Percentiles rank a stretch among this genome's conserved stretches.
These are phyloP conservation scores for Xylariaceae sp. DNA, from an alignment of 2,329 filamentous ascomycete species.

Conservation along the genomic window DNA sequence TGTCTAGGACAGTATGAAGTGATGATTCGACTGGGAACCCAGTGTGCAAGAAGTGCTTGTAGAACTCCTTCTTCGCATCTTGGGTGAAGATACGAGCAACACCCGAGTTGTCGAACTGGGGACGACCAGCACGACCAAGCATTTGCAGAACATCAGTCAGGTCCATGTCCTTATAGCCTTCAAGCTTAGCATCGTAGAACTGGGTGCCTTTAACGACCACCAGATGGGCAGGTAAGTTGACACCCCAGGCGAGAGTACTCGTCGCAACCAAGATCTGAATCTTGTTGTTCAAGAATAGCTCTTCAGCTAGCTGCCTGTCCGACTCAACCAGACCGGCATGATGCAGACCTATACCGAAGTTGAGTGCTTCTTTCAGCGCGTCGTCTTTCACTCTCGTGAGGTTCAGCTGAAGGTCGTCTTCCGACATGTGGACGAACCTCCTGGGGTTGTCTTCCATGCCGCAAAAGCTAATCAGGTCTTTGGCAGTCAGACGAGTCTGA, in stretches of 20 bases:
- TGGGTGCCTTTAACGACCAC: constrained; percentile 98
- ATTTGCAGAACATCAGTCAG: constrained; percentile 96
- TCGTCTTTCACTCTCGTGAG: constrained; percentile 90
- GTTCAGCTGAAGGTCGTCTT: constrained; percentile 86
- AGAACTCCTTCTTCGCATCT: constrained; percentile 96
- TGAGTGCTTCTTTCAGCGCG: constrained; percentile 85
- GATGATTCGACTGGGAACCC: constrained; percentile 97
- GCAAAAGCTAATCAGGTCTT: constrained; percentile 94
- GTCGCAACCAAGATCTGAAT: constrained; percentile 96
- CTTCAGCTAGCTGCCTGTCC: constrained; percentile 84
- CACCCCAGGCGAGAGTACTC: constrained; percentile 94
- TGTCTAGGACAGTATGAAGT: constrained; percentile 91
- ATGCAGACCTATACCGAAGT: constrained; percentile 93
- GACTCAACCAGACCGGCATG: constrained; percentile 95
- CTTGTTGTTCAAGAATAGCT: constrained; percentile 95
- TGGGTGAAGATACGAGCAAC: constrained; percentile 97
- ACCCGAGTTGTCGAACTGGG: constrained; percentile 92
- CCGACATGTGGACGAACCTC: constrained; percentile 87
- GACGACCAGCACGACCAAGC: constrained; percentile 89
- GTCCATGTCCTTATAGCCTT: constrained; percentile 98
- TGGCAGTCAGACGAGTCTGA: constrained; percentile 90
- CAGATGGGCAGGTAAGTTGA: constrained; percentile 92
- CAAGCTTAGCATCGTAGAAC: constrained; percentile 95
- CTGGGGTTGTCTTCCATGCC: constrained; percentile 98
- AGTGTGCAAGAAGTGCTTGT: constrained; percentile 97